Base-by-base conservation (phyloP, 225 moss, liverwort and hornwort genomes). In the Rhytidiadelphus loreus region DNA sequence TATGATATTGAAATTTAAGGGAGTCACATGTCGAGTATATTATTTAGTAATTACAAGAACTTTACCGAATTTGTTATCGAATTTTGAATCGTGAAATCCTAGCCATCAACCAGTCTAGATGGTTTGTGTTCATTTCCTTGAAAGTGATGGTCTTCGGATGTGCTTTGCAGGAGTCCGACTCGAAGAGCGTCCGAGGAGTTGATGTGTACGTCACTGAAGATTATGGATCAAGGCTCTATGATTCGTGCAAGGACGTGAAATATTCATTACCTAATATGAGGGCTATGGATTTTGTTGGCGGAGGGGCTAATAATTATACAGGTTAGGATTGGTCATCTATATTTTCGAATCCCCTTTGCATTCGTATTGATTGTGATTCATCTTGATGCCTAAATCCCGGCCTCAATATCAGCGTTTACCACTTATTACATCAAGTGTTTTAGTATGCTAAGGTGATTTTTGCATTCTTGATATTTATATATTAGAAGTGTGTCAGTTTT, bases 211-310 rank as follows among this genome's bases (percentile, higher is more conserved):
- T 99, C 62, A 92, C 97, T 87, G 95, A 96, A 82, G 94, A 93
- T 70, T 99, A 92, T 91, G 98, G 95, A 37, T 92, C 88, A 88
- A 87, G 84, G 55, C 87, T 99, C 14, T 99, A 95, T 77, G 94
- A 96, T 88, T 99, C 98, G 22, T 99, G 98, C 89, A 99, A 99
- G 90, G 98, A 99, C 79, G 98, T 99, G 70, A 96, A 97, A 82
- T 99, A 96, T 85, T 93, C 96, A 75, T 95, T 92, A 61, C 93
- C 93, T 89, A 93, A 99, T 80, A 92, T 93, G 71, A 93, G 96
- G 70, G 96, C 98, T 52, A 95, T 99, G 97, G 98, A 97, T 86
- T 99, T 97, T 87, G 92, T 99, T 82, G 98, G 97, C 58, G 98
- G 95, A 63, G 97, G 98, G 83, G 98, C 98, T 79, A 95, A 91